phyloP scores from a whole-genome alignment of 208 protist species.

The Trypanosoma melophagium region DNA sequence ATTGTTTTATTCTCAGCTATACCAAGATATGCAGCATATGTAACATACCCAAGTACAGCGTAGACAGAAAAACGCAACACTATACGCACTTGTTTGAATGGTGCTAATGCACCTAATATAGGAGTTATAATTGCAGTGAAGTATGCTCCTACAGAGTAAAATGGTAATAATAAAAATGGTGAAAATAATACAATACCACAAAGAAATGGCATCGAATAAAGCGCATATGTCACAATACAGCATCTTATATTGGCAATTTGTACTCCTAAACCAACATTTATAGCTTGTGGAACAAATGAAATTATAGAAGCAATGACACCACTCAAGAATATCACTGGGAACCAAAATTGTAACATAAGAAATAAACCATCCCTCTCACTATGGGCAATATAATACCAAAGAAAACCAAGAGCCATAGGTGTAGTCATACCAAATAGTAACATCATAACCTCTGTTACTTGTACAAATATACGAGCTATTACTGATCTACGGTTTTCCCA shows the following conservation, averaged over 20 bases:
- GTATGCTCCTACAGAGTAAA: conserved; percentile 44
- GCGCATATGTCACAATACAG: conserved; percentile 42
- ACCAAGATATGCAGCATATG: conserved; percentile 41
- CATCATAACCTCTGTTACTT: conserved; percentile 53
- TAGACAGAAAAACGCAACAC: conserved; percentile 44
- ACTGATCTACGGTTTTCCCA: conserved; percentile 9
- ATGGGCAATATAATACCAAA: conserved; percentile 49
- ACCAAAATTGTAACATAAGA: conserved; percentile 31
- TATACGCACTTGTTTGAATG: conserved; percentile 40
- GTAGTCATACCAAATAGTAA: conserved; percentile 43
- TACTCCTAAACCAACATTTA: conserved; percentile 38
- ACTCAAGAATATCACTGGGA: conserved; percentile 33
- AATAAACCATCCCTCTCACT: conserved; percentile 47
- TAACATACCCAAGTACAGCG: conserved; percentile 54
- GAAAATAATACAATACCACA: conserved; percentile 27
- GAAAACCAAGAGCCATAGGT: conserved; percentile 37
- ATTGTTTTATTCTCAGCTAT: conserved; percentile 10
- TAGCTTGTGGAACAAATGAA: conserved; percentile 61
- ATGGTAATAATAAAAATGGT: conserved; percentile 42
- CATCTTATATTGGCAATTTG: conserved; percentile 42
- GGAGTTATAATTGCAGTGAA: conserved; percentile 26
- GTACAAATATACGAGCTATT: conserved; percentile 26
- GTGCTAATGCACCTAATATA: conserved; percentile 31
- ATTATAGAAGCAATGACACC: conserved; percentile 38
- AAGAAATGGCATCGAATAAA: conserved; percentile 53